A percentile compares a stretch with the other conserved stretches of the same genome.
These are phyloP conservation scores for Coleophoma cylindrospora DNA, from an alignment of 2,329 filamentous ascomycete genomes.

Conservation along the genomic window DNA sequence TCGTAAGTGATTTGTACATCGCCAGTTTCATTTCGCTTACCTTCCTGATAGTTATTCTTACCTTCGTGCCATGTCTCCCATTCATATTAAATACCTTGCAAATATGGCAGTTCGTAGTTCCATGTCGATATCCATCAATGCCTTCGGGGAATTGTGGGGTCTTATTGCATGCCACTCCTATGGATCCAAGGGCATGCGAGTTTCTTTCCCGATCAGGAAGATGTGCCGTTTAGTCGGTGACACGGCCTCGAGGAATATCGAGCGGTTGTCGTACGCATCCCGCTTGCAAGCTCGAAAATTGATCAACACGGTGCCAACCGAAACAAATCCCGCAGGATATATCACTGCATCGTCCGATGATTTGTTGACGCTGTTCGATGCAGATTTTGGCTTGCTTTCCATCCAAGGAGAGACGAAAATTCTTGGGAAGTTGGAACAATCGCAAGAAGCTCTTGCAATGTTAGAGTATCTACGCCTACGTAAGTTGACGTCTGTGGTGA, in stretches of 20 bases:
- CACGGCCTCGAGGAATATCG: constrained; percentile 80
- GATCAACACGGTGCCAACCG: constrained; percentile 78
- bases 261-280: constrained; percentile 80
- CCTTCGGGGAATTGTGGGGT: constrained; percentile 82
- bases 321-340: constrained; percentile 80
- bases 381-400: constrained; percentile 79
- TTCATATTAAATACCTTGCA: constrained; percentile 78
- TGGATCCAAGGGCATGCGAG: constrained; percentile 73
- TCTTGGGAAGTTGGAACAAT: constrained; percentile 66
- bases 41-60: constrained; percentile 62
- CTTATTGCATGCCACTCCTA: constrained; percentile 84
- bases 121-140: constrained; percentile 91
- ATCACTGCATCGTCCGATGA: constrained; percentile 89
- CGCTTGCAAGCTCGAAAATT: constrained; percentile 80
- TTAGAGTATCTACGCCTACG: constrained; percentile 80
- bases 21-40: neutral
- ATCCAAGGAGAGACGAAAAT: constrained; percentile 89
- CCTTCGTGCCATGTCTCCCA: constrained; percentile 83
- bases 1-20: constrained; percentile 4
- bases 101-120: constrained; percentile 93
- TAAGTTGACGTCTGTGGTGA: constrained; percentile 67
- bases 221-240: constrained; percentile 88
- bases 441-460: constrained; percentile 79
- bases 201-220: constrained; percentile 85
- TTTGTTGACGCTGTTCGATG: constrained; percentile 76